Conservation (phyloP, 179 eudicot genomes). For the Silene coronaria region DNA sequence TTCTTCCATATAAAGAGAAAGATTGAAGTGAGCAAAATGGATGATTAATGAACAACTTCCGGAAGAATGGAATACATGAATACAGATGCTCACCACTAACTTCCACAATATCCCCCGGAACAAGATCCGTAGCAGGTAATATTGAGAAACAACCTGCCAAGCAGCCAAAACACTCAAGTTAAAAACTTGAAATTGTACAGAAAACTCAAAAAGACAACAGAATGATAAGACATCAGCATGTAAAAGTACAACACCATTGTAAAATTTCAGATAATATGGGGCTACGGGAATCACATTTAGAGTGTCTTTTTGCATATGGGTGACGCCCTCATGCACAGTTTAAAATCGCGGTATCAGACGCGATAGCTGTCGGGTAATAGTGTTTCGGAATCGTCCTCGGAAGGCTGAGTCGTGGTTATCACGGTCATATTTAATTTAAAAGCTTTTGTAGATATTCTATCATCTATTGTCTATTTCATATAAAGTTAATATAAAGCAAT, state of each 20-base stretch:
- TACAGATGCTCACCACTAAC: constrained; percentile 52
- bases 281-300: no score
- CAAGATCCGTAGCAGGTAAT: constrained; percentile 87
- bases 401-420: no score
- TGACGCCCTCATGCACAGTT: no score
- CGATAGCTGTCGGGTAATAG: no score
- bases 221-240: not conserved
- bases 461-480: no score
- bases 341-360: no score
- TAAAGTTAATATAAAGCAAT: no score
- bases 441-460: no score
- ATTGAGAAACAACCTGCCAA: constrained; percentile 87
- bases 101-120: constrained; percentile 98
- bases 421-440: no score
- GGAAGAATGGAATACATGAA: constrained; percentile 1
- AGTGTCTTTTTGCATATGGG: no score
- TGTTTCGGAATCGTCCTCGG: no score
- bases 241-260: not conserved
- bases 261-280: not conserved
- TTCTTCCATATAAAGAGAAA: constrained; percentile 18
- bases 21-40: not conserved
- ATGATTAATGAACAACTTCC: not conserved
- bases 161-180: not conserved
- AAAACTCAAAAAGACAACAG: constrained; percentile 9
- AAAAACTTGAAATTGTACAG: not conserved